A percentile compares a stretch with the other conserved stretches of the same genome.
Evolutionary conservation across 2,329 filamentous ascomycete genomes (phyloP).

Genomic region (Ophioceras dolichostomum): DNA sequence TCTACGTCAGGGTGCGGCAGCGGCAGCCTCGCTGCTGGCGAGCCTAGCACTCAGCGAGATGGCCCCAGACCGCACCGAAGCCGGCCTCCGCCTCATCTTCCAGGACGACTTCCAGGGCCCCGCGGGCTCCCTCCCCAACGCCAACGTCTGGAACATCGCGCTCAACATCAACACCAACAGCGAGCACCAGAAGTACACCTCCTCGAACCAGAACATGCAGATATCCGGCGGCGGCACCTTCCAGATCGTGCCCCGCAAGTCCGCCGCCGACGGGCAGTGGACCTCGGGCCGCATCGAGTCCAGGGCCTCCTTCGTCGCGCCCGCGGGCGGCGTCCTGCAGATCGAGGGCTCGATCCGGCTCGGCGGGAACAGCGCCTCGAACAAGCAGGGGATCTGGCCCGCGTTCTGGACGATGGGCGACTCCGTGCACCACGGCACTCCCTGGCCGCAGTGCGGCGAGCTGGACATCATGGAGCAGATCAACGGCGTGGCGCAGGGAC

Average conservation of each 20-base stretch:
- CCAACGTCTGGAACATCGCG: conserved; percentile 31
- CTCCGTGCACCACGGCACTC: conserved; percentile 25
- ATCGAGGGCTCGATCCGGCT: conserved; percentile 31
- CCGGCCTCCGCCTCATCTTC: conserved; percentile 30
- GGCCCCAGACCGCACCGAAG: conserved; percentile 20
- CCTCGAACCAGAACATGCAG: conserved; percentile 31
- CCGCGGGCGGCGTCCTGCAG: conserved; percentile 26
- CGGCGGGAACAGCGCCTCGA: conserved; percentile 19
- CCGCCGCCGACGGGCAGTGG: conserved; percentile 25
- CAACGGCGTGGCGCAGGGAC: conserved; percentile 28
- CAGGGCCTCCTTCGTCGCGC: conserved; percentile 28
- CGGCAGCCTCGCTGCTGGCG: conserved; percentile 8
- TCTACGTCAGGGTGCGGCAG: no score
- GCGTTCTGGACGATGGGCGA: conserved; percentile 43
- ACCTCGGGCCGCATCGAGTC: conserved; percentile 40
- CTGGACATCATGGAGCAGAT: conserved; percentile 41
- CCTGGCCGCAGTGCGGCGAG: conserved; percentile 38
- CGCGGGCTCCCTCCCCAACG: conserved; percentile 22
- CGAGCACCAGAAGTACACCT: conserved; percentile 34
- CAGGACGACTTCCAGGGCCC: conserved; percentile 29
- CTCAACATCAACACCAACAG: conserved; percentile 32
- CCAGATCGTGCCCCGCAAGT: conserved; percentile 31
- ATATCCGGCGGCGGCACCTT: conserved; percentile 36
- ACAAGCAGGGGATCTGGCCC: conserved; percentile 41
- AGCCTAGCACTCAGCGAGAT: conserved; percentile 19